Evolutionary conservation across 192 early-diverging fungal species (phyloP).

Genomic region (Haplosporangium gracile): DNA sequence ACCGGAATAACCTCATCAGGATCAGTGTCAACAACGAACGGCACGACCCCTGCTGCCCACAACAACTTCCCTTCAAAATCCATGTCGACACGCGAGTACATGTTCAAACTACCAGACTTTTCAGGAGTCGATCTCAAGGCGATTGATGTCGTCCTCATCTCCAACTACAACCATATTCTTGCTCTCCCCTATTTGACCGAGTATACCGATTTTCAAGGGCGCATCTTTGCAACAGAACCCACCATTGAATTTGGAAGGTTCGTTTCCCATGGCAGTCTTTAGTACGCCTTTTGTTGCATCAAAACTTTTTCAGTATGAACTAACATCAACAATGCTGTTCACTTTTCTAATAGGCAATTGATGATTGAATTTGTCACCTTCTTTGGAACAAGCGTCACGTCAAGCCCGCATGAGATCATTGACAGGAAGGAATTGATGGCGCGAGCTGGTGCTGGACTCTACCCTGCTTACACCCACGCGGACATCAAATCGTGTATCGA

Average conservation of each 20-base stretch:
- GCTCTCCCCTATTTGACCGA: constrained; percentile 88
- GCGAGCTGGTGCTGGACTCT: constrained; percentile 34
- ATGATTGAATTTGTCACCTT: constrained; percentile 75
- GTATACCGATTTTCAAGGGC: constrained; percentile 82
- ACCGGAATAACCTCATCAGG: not conserved
- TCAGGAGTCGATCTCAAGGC: constrained; percentile 71
- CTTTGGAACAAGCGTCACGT: constrained; percentile 58
- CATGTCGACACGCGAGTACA: constrained; percentile 27
- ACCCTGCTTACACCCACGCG: constrained; percentile 66
- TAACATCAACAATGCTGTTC: not conserved
- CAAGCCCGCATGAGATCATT: constrained; percentile 38
- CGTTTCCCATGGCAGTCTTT: not conserved
- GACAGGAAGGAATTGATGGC: constrained; percentile 40
- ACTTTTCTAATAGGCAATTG: constrained; percentile 49
- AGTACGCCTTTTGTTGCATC: not conserved
- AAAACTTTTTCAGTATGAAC: not conserved
- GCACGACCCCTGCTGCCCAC: not conserved
- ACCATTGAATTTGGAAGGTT: constrained; percentile 80
- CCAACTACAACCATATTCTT: constrained; percentile 80
- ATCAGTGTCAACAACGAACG: constrained; percentile 1
- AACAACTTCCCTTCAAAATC: not conserved
- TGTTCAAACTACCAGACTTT: constrained; percentile 63
- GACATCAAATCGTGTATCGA: constrained; percentile 71
- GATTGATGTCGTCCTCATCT: constrained; percentile 83
- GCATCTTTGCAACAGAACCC: constrained; percentile 85